Conservation (phyloP, 176 grass and related monocot species). For the Poa pratensis region DNA sequence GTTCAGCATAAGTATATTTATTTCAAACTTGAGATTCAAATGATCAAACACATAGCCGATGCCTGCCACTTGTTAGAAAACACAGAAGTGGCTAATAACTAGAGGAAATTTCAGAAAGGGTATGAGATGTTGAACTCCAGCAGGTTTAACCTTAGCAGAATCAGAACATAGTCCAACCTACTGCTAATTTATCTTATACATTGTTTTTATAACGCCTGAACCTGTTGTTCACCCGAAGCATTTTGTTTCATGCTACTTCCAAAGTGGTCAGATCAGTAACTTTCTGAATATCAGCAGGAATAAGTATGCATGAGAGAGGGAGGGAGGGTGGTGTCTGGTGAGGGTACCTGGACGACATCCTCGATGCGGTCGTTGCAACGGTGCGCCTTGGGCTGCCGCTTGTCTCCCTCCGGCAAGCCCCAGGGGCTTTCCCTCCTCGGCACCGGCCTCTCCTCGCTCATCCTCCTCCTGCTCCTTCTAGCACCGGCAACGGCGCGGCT, state of each 20-base stretch:
- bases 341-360: constrained; percentile 81
- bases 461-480: constrained; percentile 24
- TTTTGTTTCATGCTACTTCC: neutral
- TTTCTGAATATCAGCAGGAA: neutral
- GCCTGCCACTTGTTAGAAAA: neutral
- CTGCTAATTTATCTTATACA: too few relatives aligned
- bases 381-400: constrained; percentile 73
- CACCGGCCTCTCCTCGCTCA: constrained; percentile 69
- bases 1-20: constrained; percentile 7
- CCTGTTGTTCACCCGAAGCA: neutral
- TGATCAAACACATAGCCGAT: neutral
- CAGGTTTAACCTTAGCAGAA: too few relatives aligned
- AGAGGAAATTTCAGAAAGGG: neutral
- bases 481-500: constrained; percentile 15
- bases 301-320: neutral
- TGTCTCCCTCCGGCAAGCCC: constrained; percentile 92
- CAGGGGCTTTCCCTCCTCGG: constrained; percentile 84
- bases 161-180: too few relatives aligned
- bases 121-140: neutral
- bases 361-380: constrained; percentile 91
- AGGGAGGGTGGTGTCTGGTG: neutral
- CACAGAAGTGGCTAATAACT: too few relatives aligned
- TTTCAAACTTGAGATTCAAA: constrained; percentile 3
- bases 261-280: too few relatives aligned
- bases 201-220: too few relatives aligned